Evolutionary conservation across 257 asterid species (phyloP).

Genomic region (Sherardia arvensis): DNA sequence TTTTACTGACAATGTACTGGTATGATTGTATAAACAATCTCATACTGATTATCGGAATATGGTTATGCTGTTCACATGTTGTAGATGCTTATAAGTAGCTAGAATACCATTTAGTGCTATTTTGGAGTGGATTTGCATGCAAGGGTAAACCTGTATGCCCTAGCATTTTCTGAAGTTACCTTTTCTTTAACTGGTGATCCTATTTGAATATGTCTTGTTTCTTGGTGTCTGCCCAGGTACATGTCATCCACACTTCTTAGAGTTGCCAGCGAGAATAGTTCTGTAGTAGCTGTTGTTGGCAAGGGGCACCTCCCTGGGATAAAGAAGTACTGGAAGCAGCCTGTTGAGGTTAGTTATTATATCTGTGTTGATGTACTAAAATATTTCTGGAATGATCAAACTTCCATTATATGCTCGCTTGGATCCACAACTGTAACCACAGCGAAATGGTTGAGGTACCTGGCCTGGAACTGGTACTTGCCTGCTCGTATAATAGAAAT

Average conservation of each 20-base stretch:
- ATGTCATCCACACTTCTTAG: slow-evolving; percentile 65
- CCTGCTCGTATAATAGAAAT: not conserved
- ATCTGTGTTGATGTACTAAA: not conserved
- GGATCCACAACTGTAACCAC: not conserved
- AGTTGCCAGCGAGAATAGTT: slow-evolving; percentile 67
- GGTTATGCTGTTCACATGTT: not conserved
- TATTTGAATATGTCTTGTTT: not conserved
- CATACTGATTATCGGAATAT: not conserved
- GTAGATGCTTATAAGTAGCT: not conserved
- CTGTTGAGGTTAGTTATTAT: slow-evolving; percentile 51
- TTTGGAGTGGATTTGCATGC: not conserved
- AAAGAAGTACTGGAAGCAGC: slow-evolving; percentile 71
- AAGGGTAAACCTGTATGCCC: not conserved
- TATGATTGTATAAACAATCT: not conserved
- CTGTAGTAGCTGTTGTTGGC: slow-evolving; percentile 93
- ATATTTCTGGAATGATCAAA: not conserved
- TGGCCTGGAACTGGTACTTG: not conserved
- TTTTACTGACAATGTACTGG: not conserved
- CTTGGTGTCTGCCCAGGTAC: slow-evolving; percentile 35
- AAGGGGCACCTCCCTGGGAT: slow-evolving; percentile 86
- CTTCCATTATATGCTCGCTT: not conserved
- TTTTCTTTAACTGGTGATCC: not conserved
- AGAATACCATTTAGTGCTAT: not conserved
- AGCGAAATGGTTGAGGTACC: not conserved
- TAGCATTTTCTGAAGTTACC: not conserved